A percentile compares a stretch with the other conserved stretches of the same genome.
phyloP scores from a whole-genome alignment of 345 rosid genomes.

The Citrus reticulata region DNA sequence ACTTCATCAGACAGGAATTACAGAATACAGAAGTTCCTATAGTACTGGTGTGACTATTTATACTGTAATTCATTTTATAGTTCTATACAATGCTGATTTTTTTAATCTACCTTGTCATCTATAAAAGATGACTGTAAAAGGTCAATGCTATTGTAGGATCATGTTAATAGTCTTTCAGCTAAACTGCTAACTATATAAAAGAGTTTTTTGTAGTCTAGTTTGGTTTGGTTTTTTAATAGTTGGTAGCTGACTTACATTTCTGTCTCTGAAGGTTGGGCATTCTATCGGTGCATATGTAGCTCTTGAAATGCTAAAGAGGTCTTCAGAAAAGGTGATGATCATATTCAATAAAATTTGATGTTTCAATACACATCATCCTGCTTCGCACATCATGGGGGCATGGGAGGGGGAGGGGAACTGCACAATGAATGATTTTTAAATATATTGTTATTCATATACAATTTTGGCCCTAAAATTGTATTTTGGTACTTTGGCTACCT shows the following conservation, averaged over 20 bases:
- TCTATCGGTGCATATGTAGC: constrained; percentile 80
- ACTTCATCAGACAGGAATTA: constrained; percentile 59
- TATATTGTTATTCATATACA: neutral
- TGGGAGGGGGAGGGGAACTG: too few species aligned
- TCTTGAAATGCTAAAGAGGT: constrained; percentile 52
- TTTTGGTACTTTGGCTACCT: neutral
- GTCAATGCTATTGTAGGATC: neutral
- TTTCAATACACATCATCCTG: neutral
- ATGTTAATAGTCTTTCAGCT: neutral
- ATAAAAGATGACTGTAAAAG: neutral
- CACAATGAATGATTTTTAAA: neutral
- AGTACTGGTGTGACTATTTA: constrained; percentile 47
- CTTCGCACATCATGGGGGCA: neutral
- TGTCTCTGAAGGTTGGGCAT: constrained; percentile 67
- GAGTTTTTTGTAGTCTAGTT: neutral
- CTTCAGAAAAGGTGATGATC: constrained; percentile 48
- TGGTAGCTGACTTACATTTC: constrained; percentile 12
- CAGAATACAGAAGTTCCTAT: constrained; percentile 54
- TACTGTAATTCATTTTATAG: neutral
- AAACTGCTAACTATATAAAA: neutral
- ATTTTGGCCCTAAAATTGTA: neutral
- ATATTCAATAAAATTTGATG: neutral
- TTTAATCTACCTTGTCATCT: neutral
- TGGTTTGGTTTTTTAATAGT: neutral
- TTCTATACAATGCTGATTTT: neutral